phyloP scores from a whole-genome alignment of 2,329 filamentous ascomycete genomes.

The Apiospora pterosperma region DNA sequence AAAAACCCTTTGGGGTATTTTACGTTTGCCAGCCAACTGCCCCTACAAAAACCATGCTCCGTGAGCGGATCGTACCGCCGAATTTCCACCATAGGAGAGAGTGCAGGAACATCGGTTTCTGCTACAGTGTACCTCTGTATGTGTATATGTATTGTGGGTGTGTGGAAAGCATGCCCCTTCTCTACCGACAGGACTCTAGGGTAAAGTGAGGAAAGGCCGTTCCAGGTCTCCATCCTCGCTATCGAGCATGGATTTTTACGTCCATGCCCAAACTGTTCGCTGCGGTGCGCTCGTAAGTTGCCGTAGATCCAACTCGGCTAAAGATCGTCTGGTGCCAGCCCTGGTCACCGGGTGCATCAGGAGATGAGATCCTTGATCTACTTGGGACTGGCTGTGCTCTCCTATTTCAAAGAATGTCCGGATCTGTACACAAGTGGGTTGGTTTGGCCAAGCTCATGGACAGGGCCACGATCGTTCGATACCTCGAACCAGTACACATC shows the following conservation, averaged over 20 bases:
- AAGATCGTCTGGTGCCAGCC: neutral
- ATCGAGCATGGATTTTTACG: neutral
- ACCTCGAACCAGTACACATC: neutral
- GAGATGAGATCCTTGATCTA: neutral
- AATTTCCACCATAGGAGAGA: neutral
- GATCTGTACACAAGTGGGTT: neutral
- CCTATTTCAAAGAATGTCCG: conserved; percentile 2
- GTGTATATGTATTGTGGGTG: neutral
- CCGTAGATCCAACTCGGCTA: conserved; percentile 1
- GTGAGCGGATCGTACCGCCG: neutral
- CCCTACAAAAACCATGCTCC: neutral
- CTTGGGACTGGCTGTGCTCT: neutral
- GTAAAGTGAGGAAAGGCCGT: conserved; percentile 1
- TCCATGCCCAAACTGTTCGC: neutral
- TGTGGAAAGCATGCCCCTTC: conserved; percentile 1
- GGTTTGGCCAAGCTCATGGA: neutral
- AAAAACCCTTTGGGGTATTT: neutral
- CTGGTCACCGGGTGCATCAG: neutral
- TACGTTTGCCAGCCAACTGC: neutral
- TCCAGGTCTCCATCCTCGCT: neutral
- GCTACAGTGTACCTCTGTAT: neutral
- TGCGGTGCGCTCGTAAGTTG: neutral
- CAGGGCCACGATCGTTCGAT: neutral
- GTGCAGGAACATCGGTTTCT: neutral
- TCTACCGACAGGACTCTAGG: conserved; percentile 1